Percentiles rank a stretch among this genome's conserved stretches.
These are phyloP conservation scores for Dillenia turbinata DNA, from an alignment of 164 flowering plant genomes.

Conservation along the genomic window DNA sequence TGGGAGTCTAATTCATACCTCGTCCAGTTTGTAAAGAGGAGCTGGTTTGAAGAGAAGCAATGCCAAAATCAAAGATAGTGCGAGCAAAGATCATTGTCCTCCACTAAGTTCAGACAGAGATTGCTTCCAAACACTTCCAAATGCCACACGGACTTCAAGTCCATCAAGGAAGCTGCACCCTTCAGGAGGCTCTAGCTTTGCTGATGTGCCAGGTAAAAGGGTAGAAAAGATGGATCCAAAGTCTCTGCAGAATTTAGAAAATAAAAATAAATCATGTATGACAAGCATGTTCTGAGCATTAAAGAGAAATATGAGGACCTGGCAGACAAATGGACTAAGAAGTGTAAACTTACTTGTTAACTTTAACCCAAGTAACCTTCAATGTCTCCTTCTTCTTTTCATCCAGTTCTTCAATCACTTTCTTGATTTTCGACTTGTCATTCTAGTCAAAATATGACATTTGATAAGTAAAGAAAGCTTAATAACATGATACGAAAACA, in stretches of 20 bases:
- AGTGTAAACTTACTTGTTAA: conserved; percentile 56
- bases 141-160: conserved; percentile 96
- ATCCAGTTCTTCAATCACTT: conserved; percentile 94
- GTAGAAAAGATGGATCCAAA: conserved; percentile 99
- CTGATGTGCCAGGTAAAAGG: conserved; percentile 89
- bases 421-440: conserved; percentile 91
- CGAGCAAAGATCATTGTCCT: conserved; percentile 92
- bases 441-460: conserved; percentile 39
- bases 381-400: conserved; percentile 98
- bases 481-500: neutral
- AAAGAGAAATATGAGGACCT: neutral
- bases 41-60: conserved; percentile 98
- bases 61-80: conserved; percentile 90
- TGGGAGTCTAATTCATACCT: conserved; percentile 39
- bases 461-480: neutral
- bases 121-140: conserved; percentile 98
- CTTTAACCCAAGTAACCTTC: conserved; percentile 94
- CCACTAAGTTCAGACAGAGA: conserved; percentile 98
- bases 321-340: neutral
- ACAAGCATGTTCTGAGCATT: neutral
- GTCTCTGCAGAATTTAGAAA: conserved; percentile 46
- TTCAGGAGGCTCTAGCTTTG: conserved; percentile 95
- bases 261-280: neutral
- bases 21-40: conserved; percentile 95
- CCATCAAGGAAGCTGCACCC: conserved; percentile 96